phyloP scores from a whole-genome alignment of 2,329 filamentous ascomycete genomes.

The Myriosclerotinia scirpicola region DNA sequence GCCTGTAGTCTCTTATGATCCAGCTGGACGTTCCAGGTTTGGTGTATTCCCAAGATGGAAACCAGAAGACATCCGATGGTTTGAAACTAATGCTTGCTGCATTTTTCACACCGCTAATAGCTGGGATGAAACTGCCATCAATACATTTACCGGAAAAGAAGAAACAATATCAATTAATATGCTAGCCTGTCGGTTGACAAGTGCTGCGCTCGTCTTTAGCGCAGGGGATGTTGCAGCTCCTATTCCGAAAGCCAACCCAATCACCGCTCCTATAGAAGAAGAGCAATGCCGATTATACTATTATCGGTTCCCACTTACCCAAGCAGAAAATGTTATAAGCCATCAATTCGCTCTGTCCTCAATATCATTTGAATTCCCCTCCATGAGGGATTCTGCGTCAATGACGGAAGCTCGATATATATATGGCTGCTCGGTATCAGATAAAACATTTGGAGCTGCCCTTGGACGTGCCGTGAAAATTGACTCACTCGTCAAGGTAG shows the following conservation, averaged over 20 bases:
- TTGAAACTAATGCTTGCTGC: constrained; percentile 64
- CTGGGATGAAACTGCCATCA: constrained; percentile 55
- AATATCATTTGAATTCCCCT: constrained; percentile 69
- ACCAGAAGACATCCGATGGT: constrained; percentile 62
- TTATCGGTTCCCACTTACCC: constrained; percentile 57
- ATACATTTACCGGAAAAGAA: constrained; percentile 30
- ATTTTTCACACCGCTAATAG: constrained; percentile 73
- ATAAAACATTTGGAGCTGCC: constrained; percentile 57
- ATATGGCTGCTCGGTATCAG: constrained; percentile 65
- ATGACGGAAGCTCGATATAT: constrained; percentile 62
- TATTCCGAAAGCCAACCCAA: constrained; percentile 39
- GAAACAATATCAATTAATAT: constrained; percentile 55
- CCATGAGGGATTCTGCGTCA: constrained; percentile 52
- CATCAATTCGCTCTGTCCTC: constrained; percentile 65
- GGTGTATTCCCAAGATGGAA: constrained; percentile 64
- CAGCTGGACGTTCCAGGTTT: constrained; percentile 58
- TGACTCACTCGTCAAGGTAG: constrained; percentile 62
- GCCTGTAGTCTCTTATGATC: constrained; percentile 60
- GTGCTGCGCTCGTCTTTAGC: constrained; percentile 62
- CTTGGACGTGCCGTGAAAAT: constrained; percentile 67
- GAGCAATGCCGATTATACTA: constrained; percentile 71
- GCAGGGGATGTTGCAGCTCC: constrained; percentile 62
- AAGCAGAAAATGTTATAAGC: constrained; percentile 46
- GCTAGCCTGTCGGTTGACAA: constrained; percentile 65
- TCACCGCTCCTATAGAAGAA: constrained; percentile 47